phyloP scores from a whole-genome alignment of 2,329 filamentous ascomycete genomes.

The Dendrostoma leiphaemia region DNA sequence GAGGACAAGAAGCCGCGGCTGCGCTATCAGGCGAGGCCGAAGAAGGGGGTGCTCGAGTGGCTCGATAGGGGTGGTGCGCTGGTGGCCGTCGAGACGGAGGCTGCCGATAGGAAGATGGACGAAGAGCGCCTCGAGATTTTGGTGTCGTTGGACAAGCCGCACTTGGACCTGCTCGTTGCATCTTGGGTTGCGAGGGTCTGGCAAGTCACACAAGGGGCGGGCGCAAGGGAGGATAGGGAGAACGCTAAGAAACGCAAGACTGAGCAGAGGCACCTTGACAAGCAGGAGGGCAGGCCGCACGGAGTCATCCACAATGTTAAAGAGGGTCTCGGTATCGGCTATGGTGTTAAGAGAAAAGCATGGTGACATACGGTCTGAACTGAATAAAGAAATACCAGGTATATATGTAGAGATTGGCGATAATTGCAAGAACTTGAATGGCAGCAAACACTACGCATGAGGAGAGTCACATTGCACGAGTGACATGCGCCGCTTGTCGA shows the following conservation, averaged over 20 bases:
- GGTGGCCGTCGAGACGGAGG: background rate
- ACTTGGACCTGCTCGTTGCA: constrained; percentile 2
- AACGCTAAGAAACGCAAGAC: background rate
- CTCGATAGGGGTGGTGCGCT: background rate
- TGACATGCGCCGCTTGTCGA: no score
- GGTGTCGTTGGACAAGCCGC: constrained; percentile 1
- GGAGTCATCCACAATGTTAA: constrained; percentile 1
- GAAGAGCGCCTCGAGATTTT: constrained; percentile 7
- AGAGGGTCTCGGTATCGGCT: constrained; percentile 1
- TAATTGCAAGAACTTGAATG: no score
- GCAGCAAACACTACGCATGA: no score
- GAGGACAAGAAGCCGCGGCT: background rate
- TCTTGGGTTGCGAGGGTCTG: constrained; percentile 8
- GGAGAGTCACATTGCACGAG: no score
- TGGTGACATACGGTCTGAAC: no score
- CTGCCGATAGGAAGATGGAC: background rate
- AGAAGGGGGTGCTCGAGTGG: constrained; percentile 12
- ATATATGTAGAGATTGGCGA: no score
- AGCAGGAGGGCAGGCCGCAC: background rate
- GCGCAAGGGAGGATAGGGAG: background rate
- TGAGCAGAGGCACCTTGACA: background rate
- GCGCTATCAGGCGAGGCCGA: background rate
- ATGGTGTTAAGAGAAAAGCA: constrained; percentile 4
- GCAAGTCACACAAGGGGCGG: background rate
- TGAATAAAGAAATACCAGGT: no score